Evolutionary conservation across 352 stramenopile species (phyloP).

Genomic region (Phytopythium montanum): DNA sequence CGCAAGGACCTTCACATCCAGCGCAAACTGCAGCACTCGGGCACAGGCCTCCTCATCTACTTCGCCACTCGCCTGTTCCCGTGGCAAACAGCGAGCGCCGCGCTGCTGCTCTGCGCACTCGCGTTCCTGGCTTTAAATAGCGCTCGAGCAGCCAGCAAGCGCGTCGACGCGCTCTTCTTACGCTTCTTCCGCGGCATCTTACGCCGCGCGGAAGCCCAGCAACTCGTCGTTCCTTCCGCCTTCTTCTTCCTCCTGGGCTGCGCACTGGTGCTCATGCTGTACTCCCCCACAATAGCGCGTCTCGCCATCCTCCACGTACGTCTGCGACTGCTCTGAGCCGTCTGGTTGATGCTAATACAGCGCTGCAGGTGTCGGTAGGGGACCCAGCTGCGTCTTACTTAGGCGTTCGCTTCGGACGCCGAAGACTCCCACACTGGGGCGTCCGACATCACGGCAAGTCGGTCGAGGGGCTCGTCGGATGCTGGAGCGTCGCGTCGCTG

Average conservation of each 20-base stretch:
- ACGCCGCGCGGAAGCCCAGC: slow-evolving; percentile 37
- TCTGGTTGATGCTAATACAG: too few species aligned
- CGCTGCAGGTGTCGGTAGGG: slow-evolving; percentile 3
- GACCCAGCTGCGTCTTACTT: slow-evolving; percentile 4
- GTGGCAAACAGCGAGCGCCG: slow-evolving; percentile 6
- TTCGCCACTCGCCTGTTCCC: slow-evolving; percentile 24
- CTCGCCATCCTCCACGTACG: slow-evolving; percentile 57
- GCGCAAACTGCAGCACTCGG: slow-evolving; percentile 46
- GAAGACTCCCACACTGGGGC: background rate
- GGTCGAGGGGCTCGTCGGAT: slow-evolving; percentile 3
- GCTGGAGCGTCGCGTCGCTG: background rate
- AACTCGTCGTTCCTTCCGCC: slow-evolving; percentile 34
- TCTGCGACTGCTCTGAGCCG: background rate
- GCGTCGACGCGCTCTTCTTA: slow-evolving; percentile 36
- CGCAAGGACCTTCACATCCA: slow-evolving; percentile 26
- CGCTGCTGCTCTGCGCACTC: slow-evolving; percentile 33
- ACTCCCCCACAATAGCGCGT: slow-evolving; percentile 30
- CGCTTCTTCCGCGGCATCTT: slow-evolving; percentile 38
- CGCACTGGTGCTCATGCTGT: slow-evolving; percentile 31
- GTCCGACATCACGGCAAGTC: background rate
- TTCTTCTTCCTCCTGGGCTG: slow-evolving; percentile 63
- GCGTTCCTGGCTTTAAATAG: slow-evolving; percentile 34
- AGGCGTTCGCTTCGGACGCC: slow-evolving; percentile 3
- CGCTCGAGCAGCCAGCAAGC: slow-evolving; percentile 20
- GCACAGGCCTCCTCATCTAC: slow-evolving; percentile 50